Evolutionary conservation across 225 moss, liverwort and hornwort species (phyloP).

Genomic region (Takakia lepidozioides): DNA sequence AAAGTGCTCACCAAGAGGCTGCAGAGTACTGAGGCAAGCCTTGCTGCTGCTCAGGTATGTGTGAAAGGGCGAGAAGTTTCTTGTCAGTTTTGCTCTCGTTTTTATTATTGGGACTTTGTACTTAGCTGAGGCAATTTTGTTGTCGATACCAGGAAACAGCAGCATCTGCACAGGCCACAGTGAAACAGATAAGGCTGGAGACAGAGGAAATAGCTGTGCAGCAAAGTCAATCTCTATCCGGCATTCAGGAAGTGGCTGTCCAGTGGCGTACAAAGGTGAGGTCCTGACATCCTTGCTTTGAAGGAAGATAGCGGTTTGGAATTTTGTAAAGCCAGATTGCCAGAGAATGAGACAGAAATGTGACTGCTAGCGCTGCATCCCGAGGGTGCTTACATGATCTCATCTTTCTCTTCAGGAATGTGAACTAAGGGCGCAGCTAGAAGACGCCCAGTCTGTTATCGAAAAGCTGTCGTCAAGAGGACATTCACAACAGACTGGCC

Average conservation of each 20-base stretch:
- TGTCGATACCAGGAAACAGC: slow-evolving; percentile 42
- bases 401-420: too few species aligned
- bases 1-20: slow-evolving; percentile 38
- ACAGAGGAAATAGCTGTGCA: slow-evolving; percentile 67
- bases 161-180: slow-evolving; percentile 13
- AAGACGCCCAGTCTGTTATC: slow-evolving; percentile 53
- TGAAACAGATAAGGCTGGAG: slow-evolving; percentile 56
- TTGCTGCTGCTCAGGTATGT: slow-evolving; percentile 50
- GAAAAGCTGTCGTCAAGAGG: slow-evolving; percentile 31
- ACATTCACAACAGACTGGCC: too few species aligned
- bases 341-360: too few species aligned
- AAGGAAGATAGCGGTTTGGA: too few species aligned
- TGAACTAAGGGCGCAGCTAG: slow-evolving; percentile 57
- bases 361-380: too few species aligned
- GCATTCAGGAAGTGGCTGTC: slow-evolving; percentile 59
- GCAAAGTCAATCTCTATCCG: slow-evolving; percentile 50
- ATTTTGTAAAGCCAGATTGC: too few species aligned
- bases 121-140: too few species aligned
- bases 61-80: too few species aligned
- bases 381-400: too few species aligned
- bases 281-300: too few species aligned
- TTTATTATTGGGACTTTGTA: too few species aligned
- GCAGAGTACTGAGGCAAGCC: slow-evolving; percentile 45
- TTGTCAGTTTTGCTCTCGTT: too few species aligned
- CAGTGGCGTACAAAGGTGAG: slow-evolving; percentile 59